Evolutionary conservation across 164 flowering plant species (phyloP).

Genomic region (Magnolia sinica): DNA sequence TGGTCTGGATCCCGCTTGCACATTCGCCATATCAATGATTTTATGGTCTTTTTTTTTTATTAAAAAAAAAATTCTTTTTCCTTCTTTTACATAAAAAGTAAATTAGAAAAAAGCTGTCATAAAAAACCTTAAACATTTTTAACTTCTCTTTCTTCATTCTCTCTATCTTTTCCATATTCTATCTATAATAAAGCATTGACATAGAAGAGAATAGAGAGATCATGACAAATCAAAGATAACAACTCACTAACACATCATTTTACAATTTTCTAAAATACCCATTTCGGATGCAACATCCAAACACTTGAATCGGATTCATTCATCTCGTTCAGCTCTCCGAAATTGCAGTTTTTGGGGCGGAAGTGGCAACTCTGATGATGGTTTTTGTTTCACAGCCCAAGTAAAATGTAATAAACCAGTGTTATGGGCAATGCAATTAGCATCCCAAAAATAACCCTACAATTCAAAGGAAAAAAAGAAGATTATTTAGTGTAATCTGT

Average conservation of each 20-base stretch:
- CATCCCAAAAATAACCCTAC: constrained; percentile 90
- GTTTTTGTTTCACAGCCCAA: constrained; percentile 52
- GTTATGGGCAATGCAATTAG: constrained; percentile 80
- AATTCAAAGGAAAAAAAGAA: neutral
- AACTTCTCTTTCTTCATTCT: neutral
- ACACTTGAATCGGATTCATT: constrained; percentile 3
- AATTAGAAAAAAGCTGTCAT: too few relatives aligned
- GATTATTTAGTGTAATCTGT: neutral
- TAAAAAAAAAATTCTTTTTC: too few relatives aligned
- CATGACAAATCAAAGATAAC: neutral
- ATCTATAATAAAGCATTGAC: neutral
- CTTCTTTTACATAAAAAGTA: too few relatives aligned
- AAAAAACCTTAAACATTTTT: neutral
- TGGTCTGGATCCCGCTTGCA: too few relatives aligned
- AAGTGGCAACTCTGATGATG: neutral
- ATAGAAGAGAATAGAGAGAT: neutral
- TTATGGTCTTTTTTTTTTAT: too few relatives aligned
- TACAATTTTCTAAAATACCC: neutral
- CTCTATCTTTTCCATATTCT: neutral
- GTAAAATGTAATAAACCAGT: constrained; percentile 74
- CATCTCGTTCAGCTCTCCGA: neutral
- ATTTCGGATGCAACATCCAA: neutral
- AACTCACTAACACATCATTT: constrained; percentile 10
- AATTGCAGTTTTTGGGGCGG: neutral
- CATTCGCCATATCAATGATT: too few relatives aligned